These are phyloP conservation scores for Pythium periplocum DNA, from an alignment of 352 stramenopile species.

Conservation along the genomic window DNA sequence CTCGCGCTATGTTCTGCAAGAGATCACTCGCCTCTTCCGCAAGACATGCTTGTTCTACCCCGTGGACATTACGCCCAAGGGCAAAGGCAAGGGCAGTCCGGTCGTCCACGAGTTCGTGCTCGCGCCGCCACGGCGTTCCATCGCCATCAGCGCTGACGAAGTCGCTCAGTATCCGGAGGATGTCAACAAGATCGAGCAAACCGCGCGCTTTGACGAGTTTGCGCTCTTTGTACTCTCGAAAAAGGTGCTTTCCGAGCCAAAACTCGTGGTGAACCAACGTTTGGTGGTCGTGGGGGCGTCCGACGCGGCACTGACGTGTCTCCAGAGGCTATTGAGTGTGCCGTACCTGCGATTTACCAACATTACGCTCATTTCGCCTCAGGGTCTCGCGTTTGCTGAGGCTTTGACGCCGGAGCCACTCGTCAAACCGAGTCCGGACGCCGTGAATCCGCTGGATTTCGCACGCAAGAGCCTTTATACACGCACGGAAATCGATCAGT, in stretches of 20 bases:
- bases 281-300: conserved; percentile 85
- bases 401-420: conserved; percentile 14
- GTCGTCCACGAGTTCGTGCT: conserved; percentile 61
- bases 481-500: conserved; percentile 26
- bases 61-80: conserved; percentile 14
- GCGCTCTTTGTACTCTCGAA: conserved; percentile 86
- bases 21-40: conserved; percentile 38
- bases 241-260: conserved; percentile 81
- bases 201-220: conserved; percentile 26
- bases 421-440: background rate
- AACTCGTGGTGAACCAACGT: conserved; percentile 75
- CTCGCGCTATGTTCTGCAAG: conserved; percentile 40
- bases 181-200: conserved; percentile 15
- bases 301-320: conserved; percentile 68
- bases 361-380: conserved; percentile 79
- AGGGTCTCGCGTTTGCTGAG: conserved; percentile 46
- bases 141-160: conserved; percentile 36
- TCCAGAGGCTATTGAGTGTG: conserved; percentile 67
- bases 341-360: conserved; percentile 86
- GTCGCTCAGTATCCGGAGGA: conserved; percentile 47
- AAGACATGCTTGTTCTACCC: conserved; percentile 45
- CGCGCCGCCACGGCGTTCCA: conserved; percentile 43
- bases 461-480: conserved; percentile 34
- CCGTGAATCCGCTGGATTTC: conserved; percentile 32
- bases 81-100: conserved; percentile 16